Evolutionary conservation across 305 asterid species (phyloP).

Genomic region (Fraxinus albicans): DNA sequence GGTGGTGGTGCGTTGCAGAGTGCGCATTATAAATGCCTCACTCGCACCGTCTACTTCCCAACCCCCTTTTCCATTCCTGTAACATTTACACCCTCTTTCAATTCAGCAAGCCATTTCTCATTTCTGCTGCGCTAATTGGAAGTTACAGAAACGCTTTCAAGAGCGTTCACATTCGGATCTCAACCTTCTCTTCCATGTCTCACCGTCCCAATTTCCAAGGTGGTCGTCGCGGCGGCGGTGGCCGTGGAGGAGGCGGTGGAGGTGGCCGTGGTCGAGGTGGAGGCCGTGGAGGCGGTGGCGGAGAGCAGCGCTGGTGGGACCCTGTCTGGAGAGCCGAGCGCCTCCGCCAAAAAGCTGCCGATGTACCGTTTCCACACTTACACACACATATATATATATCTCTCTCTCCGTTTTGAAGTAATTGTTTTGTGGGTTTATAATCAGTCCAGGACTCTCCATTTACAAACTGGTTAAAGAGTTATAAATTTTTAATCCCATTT

Average conservation of each 20-base stretch:
- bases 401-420: neutral
- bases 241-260: conserved; percentile 43
- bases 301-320: conserved; percentile 99
- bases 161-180: conserved; percentile 28
- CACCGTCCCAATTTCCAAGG: conserved; percentile 80
- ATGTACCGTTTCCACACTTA: conserved; percentile 40
- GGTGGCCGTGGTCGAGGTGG: conserved; percentile 35
- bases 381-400: neutral
- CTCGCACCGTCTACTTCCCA: neutral
- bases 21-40: neutral
- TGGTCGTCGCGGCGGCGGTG: conserved; percentile 78
- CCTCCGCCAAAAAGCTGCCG: conserved; percentile 68
- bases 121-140: neutral
- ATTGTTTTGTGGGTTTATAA: neutral
- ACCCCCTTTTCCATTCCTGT: neutral
- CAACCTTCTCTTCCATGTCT: conserved; percentile 52
- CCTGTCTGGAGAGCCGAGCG: conserved; percentile 97
- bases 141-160: neutral
- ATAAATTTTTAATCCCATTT: conserved; percentile 8
- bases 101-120: neutral
- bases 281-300: conserved; percentile 35
- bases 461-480: neutral
- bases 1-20: neutral
- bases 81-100: neutral
- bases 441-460: neutral